Percentiles rank a stretch among this genome's conserved stretches.
Evolutionary conservation across 1,284 basidiomycete genomes (phyloP).

Genomic region (Phylloporus sp.): DNA sequence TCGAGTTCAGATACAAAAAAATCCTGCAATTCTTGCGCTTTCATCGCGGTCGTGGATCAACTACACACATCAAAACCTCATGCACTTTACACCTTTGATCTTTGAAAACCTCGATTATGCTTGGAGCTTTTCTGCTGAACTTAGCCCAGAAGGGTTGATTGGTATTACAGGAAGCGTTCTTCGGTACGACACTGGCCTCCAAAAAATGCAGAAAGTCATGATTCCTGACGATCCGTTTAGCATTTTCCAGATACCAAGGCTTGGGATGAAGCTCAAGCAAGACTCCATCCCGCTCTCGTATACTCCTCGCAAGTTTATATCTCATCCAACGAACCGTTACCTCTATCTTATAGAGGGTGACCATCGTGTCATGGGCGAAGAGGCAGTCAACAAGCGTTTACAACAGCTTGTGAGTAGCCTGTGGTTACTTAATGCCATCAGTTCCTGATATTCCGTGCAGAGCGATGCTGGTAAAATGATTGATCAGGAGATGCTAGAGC

Average conservation of each 20-base stretch:
- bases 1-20: conserved; percentile 85
- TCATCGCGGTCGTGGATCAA: conserved; percentile 97
- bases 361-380: conserved; percentile 85
- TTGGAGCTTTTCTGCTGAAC: conserved; percentile 94
- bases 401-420: conserved; percentile 67
- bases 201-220: conserved; percentile 44
- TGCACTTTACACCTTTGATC: conserved; percentile 97
- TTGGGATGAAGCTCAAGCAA: conserved; percentile 96
- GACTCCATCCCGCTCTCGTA: conserved; percentile 90
- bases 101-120: conserved; percentile 96
- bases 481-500: conserved; percentile 78
- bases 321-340: conserved; percentile 82
- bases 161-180: conserved; percentile 94
- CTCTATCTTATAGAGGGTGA: conserved; percentile 95
- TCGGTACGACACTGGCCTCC: conserved; percentile 62
- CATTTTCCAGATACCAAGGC: conserved; percentile 95
- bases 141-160: conserved; percentile 96
- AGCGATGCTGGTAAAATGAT: conserved; percentile 66
- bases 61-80: conserved; percentile 93
- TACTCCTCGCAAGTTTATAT: conserved; percentile 93
- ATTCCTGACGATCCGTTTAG: conserved; percentile 49
- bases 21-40: conserved; percentile 91
- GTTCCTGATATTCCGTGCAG: conserved; percentile 45
- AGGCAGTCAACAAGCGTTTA: conserved; percentile 71
- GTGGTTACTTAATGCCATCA: background rate